Percentiles rank a stretch among this genome's conserved stretches.
Evolutionary conservation across 352 stramenopile species (phyloP).

Genomic region (Phytophthora sp.): DNA sequence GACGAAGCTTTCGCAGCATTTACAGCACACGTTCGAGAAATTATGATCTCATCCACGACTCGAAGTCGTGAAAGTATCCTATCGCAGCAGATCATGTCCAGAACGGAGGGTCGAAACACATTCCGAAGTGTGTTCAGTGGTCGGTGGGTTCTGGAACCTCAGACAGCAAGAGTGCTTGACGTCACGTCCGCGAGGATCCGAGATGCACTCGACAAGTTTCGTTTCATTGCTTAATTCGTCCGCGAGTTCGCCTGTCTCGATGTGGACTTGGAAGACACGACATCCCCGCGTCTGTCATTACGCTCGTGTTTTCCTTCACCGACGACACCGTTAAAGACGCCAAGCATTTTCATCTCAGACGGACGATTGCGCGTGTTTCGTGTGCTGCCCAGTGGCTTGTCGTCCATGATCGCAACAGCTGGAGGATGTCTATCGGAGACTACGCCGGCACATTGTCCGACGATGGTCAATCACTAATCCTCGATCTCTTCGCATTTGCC

Average conservation of each 20-base stretch:
- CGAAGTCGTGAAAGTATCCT: background rate
- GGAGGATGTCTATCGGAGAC: background rate
- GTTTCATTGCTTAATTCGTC: background rate
- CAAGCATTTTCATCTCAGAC: background rate
- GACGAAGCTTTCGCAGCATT: background rate
- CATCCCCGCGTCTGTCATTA: background rate
- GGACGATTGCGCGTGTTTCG: background rate
- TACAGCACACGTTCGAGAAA: background rate
- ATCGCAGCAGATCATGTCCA: background rate
- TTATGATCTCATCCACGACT: background rate
- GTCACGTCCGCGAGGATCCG: background rate
- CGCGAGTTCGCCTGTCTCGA: background rate
- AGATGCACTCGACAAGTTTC: background rate
- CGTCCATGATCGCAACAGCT: background rate
- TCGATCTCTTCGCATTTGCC: background rate
- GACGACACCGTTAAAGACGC: background rate
- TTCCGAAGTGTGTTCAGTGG: background rate
- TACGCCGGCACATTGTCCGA: background rate
- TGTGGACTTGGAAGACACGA: background rate
- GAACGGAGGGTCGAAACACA: background rate
- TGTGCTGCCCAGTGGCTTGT: background rate
- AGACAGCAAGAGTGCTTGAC: background rate
- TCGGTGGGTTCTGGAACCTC: background rate
- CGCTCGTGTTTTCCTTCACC: background rate
- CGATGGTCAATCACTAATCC: background rate